Evolutionary conservation across 2,329 filamentous ascomycete genomes (phyloP).

Genomic region (Metarhizium humberi): DNA sequence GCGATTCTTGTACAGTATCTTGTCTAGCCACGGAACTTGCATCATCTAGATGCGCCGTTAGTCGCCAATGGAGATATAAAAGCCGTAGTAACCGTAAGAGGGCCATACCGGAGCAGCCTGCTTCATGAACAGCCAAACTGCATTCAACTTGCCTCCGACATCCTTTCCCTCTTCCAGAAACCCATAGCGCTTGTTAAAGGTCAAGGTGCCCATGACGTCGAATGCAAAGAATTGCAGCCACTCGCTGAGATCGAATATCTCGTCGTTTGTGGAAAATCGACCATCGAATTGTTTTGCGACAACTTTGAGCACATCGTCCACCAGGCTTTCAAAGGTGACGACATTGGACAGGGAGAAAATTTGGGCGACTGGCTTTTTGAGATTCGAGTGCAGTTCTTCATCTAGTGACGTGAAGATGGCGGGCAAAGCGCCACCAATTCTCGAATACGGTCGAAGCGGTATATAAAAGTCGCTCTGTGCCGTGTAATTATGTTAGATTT

Average conservation of each 20-base stretch:
- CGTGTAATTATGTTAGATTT: too few species aligned
- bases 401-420: conserved; percentile 2
- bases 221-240: conserved; percentile 6
- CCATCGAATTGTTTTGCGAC: neutral
- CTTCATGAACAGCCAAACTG: conserved; percentile 11
- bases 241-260: conserved; percentile 1
- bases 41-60: neutral
- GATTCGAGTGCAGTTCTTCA: neutral
- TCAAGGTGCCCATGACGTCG: conserved; percentile 4
- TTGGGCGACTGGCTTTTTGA: conserved; percentile 1
- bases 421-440: neutral
- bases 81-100: neutral
- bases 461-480: conserved; percentile 6
- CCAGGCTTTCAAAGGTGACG: neutral
- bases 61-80: neutral
- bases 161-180: conserved; percentile 6
- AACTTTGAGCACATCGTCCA: conserved; percentile 1
- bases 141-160: neutral
- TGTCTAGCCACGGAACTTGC: conserved; percentile 4
- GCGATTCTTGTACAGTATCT: conserved; percentile 4
- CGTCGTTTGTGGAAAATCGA: neutral
- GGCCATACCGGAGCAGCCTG: conserved; percentile 8
- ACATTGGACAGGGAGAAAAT: neutral
- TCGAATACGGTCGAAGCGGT: neutral
- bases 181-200: conserved; percentile 8